A percentile compares a stretch with the other conserved stretches of the same genome.
Evolutionary conservation across 1,284 basidiomycete species (phyloP).

Genomic region (Tilletiaria anomala): DNA sequence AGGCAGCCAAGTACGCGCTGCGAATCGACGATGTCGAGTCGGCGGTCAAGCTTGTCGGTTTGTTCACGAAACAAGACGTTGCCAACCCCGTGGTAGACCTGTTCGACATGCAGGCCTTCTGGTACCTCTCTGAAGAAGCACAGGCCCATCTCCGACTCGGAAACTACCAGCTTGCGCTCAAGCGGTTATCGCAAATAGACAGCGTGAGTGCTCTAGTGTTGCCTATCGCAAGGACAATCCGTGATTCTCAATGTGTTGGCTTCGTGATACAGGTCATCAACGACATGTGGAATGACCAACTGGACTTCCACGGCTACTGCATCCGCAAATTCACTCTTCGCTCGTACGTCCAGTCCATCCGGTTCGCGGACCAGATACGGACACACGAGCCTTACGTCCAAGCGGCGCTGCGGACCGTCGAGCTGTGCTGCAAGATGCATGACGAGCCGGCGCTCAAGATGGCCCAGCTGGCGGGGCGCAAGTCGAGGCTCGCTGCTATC

Average conservation of each 20-base stretch:
- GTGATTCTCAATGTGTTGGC: not conserved
- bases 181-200: slow-evolving; percentile 64
- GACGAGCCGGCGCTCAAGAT: slow-evolving; percentile 29
- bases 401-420: slow-evolving; percentile 56
- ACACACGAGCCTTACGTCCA: slow-evolving; percentile 62
- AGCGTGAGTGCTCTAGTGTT: slow-evolving; percentile 50
- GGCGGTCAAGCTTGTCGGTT: slow-evolving; percentile 18
- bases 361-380: slow-evolving; percentile 67
- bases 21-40: slow-evolving; percentile 55
- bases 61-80: slow-evolving; percentile 43
- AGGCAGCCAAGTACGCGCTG: slow-evolving; percentile 78
- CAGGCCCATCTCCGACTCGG: slow-evolving; percentile 54
- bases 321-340: slow-evolving; percentile 75
- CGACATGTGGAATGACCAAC: slow-evolving; percentile 87
- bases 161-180: slow-evolving; percentile 66
- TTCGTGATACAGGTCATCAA: slow-evolving; percentile 53
- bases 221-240: too few relatives aligned
- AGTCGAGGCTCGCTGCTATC: too few relatives aligned
- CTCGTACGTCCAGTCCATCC: slow-evolving; percentile 62
- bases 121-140: slow-evolving; percentile 74
- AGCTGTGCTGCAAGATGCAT: slow-evolving; percentile 51
- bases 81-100: slow-evolving; percentile 62
- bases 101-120: slow-evolving; percentile 87
- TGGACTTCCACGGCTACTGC: slow-evolving; percentile 94
- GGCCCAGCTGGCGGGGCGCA: slow-evolving; percentile 18